Evolutionary conservation across 129 eudicot genomes (phyloP).

Genomic region (Heracleum sosnowskyi): DNA sequence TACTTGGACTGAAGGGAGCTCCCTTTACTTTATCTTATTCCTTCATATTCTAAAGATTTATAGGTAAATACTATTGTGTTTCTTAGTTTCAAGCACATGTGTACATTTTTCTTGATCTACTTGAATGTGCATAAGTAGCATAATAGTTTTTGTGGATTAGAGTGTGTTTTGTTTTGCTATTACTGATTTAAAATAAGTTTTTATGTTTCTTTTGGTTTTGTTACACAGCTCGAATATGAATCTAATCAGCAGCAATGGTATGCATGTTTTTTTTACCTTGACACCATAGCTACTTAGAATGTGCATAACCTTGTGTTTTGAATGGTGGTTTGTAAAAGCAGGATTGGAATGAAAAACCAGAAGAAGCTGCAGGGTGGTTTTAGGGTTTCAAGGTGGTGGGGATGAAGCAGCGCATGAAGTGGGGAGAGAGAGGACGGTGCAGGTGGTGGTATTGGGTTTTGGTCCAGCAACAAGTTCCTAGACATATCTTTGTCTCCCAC

Average conservation of each 20-base stretch:
- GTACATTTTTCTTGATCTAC: no score
- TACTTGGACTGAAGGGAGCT: constrained; percentile 41
- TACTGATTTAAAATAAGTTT: neutral
- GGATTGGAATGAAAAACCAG: neutral
- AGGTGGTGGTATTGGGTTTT: neutral
- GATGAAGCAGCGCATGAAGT: neutral
- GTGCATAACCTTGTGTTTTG: neutral
- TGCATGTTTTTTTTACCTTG: no score
- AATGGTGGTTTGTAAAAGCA: neutral
- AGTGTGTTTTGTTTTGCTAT: neutral
- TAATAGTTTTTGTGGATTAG: no score
- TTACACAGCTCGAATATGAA: neutral
- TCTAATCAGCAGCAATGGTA: neutral
- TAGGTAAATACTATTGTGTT: neutral
- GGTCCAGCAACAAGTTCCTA: neutral
- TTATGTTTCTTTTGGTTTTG: neutral
- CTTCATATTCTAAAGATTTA: neutral
- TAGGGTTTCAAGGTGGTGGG: constrained; percentile 3
- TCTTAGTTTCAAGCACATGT: no score
- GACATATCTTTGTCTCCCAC: constrained; percentile 8
- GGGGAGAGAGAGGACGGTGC: neutral
- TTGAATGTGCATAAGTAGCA: neutral
- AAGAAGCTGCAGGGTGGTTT: neutral
- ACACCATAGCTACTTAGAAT: neutral
- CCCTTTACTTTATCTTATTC: constrained; percentile 3